A percentile compares a stretch with the other conserved stretches of the same genome.
phyloP scores from a whole-genome alignment of 1,139 yeast genomes.

The Debaryomyces psychrophilus region DNA sequence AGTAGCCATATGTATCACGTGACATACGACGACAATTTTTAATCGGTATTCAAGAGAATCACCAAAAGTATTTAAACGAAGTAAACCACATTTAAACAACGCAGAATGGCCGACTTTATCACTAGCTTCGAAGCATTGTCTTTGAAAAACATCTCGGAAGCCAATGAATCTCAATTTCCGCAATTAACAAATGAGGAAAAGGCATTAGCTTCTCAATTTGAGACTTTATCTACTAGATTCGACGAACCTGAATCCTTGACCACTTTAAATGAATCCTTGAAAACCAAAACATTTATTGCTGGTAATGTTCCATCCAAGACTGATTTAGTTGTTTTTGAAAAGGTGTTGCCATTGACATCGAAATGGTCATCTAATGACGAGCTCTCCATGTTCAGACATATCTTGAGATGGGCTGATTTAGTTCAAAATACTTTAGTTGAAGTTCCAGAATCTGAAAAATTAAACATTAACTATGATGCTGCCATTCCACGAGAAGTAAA shows the following conservation, averaged over 20 bases:
- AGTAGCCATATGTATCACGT: too few species aligned
- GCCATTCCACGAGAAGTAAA: constrained; percentile 62
- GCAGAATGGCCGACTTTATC: constrained; percentile 46
- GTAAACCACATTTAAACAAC: background rate
- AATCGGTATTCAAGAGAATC: constrained; percentile 1
- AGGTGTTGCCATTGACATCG: constrained; percentile 61
- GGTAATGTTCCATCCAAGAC: constrained; percentile 66
- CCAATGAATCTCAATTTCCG: constrained; percentile 35
- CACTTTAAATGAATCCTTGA: constrained; percentile 70
- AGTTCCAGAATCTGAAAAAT: constrained; percentile 55
- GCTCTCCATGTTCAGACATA: constrained; percentile 66
- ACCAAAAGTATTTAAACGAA: background rate
- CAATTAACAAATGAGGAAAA: constrained; percentile 51
- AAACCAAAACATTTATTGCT: constrained; percentile 67
- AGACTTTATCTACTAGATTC: constrained; percentile 65
- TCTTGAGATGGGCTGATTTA: constrained; percentile 88
- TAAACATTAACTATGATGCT: constrained; percentile 59
- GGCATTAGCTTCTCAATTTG: constrained; percentile 85
- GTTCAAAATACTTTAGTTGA: constrained; percentile 68
- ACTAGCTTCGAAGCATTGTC: constrained; percentile 44
- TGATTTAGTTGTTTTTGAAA: constrained; percentile 70
- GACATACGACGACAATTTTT: constrained; percentile 1
- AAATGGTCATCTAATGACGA: constrained; percentile 60
- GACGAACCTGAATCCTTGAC: constrained; percentile 56
- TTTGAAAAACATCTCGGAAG: constrained; percentile 34